Evolutionary conservation across 1,284 basidiomycete species (phyloP).

Genomic region (Psilocybe mexicana): DNA sequence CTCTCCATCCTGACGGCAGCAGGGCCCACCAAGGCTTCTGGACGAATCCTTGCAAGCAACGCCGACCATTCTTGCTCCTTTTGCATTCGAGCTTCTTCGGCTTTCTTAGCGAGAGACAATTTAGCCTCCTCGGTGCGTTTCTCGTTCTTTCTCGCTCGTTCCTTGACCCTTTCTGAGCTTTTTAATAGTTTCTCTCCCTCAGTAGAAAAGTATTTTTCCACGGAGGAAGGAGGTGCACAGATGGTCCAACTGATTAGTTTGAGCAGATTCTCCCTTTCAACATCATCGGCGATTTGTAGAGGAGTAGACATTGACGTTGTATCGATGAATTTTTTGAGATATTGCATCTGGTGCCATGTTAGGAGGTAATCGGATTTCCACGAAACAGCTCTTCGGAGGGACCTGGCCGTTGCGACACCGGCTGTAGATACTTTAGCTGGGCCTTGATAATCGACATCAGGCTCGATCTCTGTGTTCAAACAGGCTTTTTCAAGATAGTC

Average conservation of each 20-base stretch:
- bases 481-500: slow-evolving; percentile 50
- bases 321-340: slow-evolving; percentile 54
- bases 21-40: slow-evolving; percentile 48
- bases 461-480: slow-evolving; percentile 24
- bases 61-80: slow-evolving; percentile 66
- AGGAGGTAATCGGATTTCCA: slow-evolving; percentile 64
- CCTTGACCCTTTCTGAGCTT: slow-evolving; percentile 44
- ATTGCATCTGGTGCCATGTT: slow-evolving; percentile 68
- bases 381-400: slow-evolving; percentile 52
- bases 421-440: slow-evolving; percentile 26
- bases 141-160: slow-evolving; percentile 36
- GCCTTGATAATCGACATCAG: slow-evolving; percentile 18
- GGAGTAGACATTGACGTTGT: slow-evolving; percentile 45
- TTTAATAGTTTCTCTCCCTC: slow-evolving; percentile 39
- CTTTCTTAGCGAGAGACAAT: slow-evolving; percentile 54
- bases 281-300: slow-evolving; percentile 46
- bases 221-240: slow-evolving; percentile 54
- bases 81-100: slow-evolving; percentile 51
- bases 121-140: slow-evolving; percentile 39
- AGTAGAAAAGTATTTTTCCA: slow-evolving; percentile 47
- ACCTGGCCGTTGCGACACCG: slow-evolving; percentile 37
- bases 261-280: slow-evolving; percentile 35
- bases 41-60: slow-evolving; percentile 54
- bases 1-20: slow-evolving; percentile 52
- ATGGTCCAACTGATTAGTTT: slow-evolving; percentile 51